Evolutionary conservation across 23 red algal genomes (phyloP).

Genomic region (Gracilariopsis chorda): DNA sequence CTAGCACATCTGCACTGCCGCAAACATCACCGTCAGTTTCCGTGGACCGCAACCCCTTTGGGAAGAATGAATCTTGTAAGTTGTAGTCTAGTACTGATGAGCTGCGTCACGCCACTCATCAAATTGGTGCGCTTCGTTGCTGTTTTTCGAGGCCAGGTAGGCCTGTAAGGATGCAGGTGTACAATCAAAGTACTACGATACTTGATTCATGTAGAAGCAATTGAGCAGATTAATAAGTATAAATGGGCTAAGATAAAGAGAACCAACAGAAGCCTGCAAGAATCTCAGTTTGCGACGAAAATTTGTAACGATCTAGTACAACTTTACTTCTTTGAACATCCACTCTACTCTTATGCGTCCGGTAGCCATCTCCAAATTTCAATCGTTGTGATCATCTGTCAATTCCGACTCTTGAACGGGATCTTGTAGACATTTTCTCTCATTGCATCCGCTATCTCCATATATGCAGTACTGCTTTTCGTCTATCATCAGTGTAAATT

Average conservation of each 20-base stretch:
- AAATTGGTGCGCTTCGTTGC: too few species aligned
- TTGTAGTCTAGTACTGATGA: too few species aligned
- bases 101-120: too few species aligned
- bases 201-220: background rate
- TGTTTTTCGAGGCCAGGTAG: background rate
- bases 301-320: background rate
- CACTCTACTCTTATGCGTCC: background rate
- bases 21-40: background rate
- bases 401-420: conserved; percentile 7
- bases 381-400: background rate
- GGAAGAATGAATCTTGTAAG: background rate
- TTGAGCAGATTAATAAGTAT: background rate
- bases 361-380: background rate
- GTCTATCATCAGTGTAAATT: background rate
- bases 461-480: background rate
- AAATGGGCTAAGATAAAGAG: conserved; percentile 1
- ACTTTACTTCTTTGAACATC: conserved; percentile 36
- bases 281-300: conserved; percentile 3
- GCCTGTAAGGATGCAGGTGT: background rate
- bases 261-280: background rate
- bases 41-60: background rate
- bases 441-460: background rate
- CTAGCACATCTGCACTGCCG: background rate
- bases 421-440: background rate
- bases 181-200: conserved; percentile 8